These are phyloP conservation scores for Globisporangium nunn DNA, from an alignment of 352 stramenopile genomes.

Conservation along the genomic window DNA sequence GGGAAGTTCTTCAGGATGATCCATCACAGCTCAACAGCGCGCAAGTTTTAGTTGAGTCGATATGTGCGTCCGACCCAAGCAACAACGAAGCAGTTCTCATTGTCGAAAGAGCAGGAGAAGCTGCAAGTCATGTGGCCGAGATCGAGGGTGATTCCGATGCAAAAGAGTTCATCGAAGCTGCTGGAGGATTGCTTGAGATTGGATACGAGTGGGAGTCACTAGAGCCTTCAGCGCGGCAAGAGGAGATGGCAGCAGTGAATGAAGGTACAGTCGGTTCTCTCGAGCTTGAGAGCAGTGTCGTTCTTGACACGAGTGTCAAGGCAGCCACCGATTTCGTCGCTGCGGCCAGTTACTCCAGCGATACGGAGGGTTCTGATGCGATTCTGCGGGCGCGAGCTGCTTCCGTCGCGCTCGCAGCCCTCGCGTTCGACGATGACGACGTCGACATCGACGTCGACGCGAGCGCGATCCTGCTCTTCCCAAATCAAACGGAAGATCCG, in stretches of 20 bases:
- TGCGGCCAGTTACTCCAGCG: too few relatives aligned
- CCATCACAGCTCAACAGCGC: not conserved
- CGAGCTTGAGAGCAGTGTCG: not conserved
- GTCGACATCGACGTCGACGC: conserved; percentile 2
- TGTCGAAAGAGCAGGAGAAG: not conserved
- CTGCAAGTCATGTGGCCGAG: not conserved
- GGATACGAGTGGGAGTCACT: not conserved
- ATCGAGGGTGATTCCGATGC: not conserved
- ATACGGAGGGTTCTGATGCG: not conserved
- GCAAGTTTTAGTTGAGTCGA: not conserved
- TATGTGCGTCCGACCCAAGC: not conserved
- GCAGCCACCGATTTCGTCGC: not conserved
- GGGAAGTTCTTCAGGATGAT: not conserved
- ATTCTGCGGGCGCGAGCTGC: not conserved
- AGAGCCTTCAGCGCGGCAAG: too few relatives aligned
- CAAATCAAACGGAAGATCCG: not conserved
- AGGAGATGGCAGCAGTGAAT: not conserved
- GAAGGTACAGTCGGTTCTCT: not conserved
- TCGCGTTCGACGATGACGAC: conserved; percentile 12
- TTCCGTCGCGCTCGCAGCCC: conserved; percentile 11
- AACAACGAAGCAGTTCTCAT: not conserved
- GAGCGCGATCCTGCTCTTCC: not conserved
- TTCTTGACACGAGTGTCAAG: not conserved
- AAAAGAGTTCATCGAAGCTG: too few relatives aligned
- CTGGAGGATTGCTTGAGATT: not conserved